A percentile compares a stretch with the other conserved stretches of the same genome.
phyloP scores from a whole-genome alignment of 2,329 filamentous ascomycete genomes.

The Drechslera avenae region DNA sequence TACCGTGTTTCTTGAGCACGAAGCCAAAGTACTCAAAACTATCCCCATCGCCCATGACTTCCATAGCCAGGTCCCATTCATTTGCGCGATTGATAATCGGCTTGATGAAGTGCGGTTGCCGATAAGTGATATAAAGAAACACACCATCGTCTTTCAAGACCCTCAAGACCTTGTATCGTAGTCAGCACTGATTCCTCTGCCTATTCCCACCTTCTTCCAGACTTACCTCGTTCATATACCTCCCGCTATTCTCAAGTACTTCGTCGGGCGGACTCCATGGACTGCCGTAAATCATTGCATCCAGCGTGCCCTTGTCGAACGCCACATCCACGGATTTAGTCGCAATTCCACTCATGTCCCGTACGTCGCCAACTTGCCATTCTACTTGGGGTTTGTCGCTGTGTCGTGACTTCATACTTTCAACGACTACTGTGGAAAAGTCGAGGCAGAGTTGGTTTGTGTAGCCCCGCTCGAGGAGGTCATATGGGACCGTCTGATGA shows the following conservation, averaged over 20 bases:
- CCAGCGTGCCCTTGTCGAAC: slow-evolving; percentile 63
- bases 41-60: slow-evolving; percentile 25
- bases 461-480: slow-evolving; percentile 57
- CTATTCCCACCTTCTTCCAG: background rate
- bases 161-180: slow-evolving; percentile 48
- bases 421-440: slow-evolving; percentile 61
- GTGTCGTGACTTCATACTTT: slow-evolving; percentile 58
- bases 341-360: slow-evolving; percentile 53
- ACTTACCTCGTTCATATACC: slow-evolving; percentile 58
- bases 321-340: slow-evolving; percentile 58
- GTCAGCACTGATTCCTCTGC: background rate
- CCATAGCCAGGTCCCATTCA: slow-evolving; percentile 27
- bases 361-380: slow-evolving; percentile 60
- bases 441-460: slow-evolving; percentile 60
- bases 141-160: slow-evolving; percentile 56
- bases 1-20: too few relatives aligned
- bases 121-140: slow-evolving; percentile 56
- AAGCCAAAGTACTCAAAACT: slow-evolving; percentile 34
- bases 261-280: slow-evolving; percentile 59
- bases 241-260: slow-evolving; percentile 54
- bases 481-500: slow-evolving; percentile 57
- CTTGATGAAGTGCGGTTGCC: slow-evolving; percentile 42
- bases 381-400: slow-evolving; percentile 48
- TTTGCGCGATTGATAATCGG: slow-evolving; percentile 29
- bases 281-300: slow-evolving; percentile 62